These are phyloP conservation scores for Nelumbo lutea DNA, from an alignment of 164 flowering plant genomes.

Conservation along the genomic window DNA sequence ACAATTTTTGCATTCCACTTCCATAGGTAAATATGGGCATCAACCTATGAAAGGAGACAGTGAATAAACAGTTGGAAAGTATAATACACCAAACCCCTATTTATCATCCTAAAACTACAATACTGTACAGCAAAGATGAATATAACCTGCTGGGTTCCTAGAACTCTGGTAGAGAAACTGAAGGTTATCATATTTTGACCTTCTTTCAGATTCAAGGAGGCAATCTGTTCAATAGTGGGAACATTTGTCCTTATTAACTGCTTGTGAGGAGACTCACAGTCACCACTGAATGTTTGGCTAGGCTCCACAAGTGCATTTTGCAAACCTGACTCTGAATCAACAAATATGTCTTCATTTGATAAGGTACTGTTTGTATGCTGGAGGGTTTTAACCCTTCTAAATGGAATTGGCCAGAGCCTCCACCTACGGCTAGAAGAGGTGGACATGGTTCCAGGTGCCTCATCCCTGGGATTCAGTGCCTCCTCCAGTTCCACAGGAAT, in stretches of 20 bases:
- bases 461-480: conserved; percentile 21
- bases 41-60: conserved; percentile 54
- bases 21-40: conserved; percentile 95
- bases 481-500: conserved; percentile 55
- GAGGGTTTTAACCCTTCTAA: conserved; percentile 43
- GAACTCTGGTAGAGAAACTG: conserved; percentile 83
- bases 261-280: conserved; percentile 51
- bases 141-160: conserved; percentile 87
- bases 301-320: conserved; percentile 28
- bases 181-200: conserved; percentile 73
- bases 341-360: neutral
- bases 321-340: conserved; percentile 55
- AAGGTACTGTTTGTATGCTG: conserved; percentile 32
- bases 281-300: conserved; percentile 20
- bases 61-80: neutral
- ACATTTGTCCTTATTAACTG: conserved; percentile 54
- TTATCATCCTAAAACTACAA: conserved; percentile 1
- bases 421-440: conserved; percentile 58
- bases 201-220: conserved; percentile 75
- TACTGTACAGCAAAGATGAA: neutral
- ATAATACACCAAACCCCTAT: neutral
- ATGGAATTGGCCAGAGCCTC: conserved; percentile 64
- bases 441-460: conserved; percentile 26
- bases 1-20: conserved; percentile 91
- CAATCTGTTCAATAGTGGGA: conserved; percentile 86